Conservation (phyloP, 805 yeast species). For the Barnettozyma vustinii region DNA sequence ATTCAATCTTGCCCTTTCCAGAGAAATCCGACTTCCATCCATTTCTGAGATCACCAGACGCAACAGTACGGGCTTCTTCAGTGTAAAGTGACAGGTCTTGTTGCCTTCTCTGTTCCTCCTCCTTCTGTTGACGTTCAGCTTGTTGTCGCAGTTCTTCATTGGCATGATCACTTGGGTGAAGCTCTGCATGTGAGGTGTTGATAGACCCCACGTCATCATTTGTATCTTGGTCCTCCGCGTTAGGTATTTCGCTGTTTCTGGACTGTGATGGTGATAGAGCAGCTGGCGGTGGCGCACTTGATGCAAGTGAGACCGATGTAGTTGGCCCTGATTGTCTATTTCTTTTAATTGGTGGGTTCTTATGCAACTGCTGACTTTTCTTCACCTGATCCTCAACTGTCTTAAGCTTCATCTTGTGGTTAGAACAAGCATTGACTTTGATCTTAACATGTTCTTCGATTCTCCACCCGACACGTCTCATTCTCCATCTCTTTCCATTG, state of each 20-base stretch:
- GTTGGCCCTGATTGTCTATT: constrained; percentile 36
- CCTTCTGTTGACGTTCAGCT: constrained; percentile 23
- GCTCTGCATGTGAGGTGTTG: constrained; percentile 4
- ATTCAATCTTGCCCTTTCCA: constrained; percentile 71
- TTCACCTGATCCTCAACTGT: constrained; percentile 37
- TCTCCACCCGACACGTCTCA: constrained; percentile 86
- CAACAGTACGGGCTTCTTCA: constrained; percentile 70
- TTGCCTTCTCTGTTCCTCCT: constrained; percentile 25
- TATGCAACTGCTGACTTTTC: constrained; percentile 20
- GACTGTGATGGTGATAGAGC: constrained; percentile 17
- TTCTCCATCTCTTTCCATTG: constrained; percentile 73
- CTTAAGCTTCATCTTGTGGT: constrained; percentile 48
- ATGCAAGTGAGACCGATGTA: constrained; percentile 28
- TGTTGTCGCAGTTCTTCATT: constrained; percentile 27
- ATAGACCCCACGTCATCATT: constrained; percentile 13
- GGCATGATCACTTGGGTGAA: constrained; percentile 30
- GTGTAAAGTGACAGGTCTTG: constrained; percentile 41
- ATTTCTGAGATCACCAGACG: constrained; percentile 72
- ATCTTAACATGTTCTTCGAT: constrained; percentile 78
- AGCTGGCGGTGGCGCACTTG: constrained; percentile 23
- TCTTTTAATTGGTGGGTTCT: constrained; percentile 28
- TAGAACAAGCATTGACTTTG: constrained; percentile 49
- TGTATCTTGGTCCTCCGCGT: not conserved
- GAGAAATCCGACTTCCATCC: constrained; percentile 96
- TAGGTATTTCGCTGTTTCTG: constrained; percentile 2